Conservation (phyloP, 2,329 filamentous ascomycete genomes). For the Penicillium freii region DNA sequence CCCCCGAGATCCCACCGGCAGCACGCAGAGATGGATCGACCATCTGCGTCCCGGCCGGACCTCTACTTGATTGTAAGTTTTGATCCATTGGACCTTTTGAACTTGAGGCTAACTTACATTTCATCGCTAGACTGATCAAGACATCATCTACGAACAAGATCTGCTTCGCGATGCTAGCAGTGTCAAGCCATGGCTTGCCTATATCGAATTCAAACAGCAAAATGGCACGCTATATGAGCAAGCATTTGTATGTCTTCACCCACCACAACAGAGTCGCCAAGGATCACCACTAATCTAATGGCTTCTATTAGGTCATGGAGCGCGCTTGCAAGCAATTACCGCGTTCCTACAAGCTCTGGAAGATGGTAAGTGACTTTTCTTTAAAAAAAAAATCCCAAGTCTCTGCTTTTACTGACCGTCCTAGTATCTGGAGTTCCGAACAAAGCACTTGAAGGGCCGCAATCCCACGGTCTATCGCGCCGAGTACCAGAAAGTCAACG, state of each 20-base stretch:
- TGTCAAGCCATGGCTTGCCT: conserved; percentile 92
- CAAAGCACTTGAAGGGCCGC: conserved; percentile 74
- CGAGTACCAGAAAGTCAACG: conserved; percentile 91
- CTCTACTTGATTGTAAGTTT: conserved; percentile 47
- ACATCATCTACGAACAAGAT: conserved; percentile 95
- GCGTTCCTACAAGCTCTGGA: conserved; percentile 97
- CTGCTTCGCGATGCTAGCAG: conserved; percentile 80
- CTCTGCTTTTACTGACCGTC: conserved; percentile 18
- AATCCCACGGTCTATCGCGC: conserved; percentile 76
- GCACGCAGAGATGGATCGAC: conserved; percentile 45
- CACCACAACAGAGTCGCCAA: not conserved
- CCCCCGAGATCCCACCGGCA: conserved; percentile 46
- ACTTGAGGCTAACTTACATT: conserved; percentile 37
- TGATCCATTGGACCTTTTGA: conserved; percentile 4
- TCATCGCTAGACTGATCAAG: conserved; percentile 69
- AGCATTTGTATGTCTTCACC: conserved; percentile 58
- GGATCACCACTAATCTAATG: conserved; percentile 8
- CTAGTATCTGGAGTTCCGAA: conserved; percentile 81
- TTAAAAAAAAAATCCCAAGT: not conserved
- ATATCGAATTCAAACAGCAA: conserved; percentile 84
- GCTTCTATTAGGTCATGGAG: conserved; percentile 64
- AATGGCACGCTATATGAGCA: conserved; percentile 84
- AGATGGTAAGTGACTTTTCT: conserved; percentile 62
- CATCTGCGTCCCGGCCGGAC: conserved; percentile 42
- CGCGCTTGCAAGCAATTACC: conserved; percentile 86